These are phyloP conservation scores for Strobilomyces dryophilus DNA, from an alignment of 768 basidiomycete species.

Conservation along the genomic window DNA sequence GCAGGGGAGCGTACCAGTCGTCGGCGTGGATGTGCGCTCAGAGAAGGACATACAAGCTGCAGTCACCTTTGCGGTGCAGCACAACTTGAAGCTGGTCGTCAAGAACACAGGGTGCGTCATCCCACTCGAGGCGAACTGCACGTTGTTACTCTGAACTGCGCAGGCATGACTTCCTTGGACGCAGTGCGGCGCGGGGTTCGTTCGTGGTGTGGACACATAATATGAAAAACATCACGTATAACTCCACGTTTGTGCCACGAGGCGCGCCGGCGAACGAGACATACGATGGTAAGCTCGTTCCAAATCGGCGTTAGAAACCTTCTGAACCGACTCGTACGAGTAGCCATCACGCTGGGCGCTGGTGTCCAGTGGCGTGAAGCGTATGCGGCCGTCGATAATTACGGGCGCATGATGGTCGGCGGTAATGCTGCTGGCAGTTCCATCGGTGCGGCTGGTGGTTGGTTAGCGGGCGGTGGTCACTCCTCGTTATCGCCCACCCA, in stretches of 20 bases:
- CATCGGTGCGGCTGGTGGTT: conserved; percentile 48
- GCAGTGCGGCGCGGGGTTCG: conserved; percentile 35
- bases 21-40: conserved; percentile 23
- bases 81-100: conserved; percentile 22
- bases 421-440: conserved; percentile 36
- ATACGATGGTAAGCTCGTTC: conserved; percentile 22
- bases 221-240: conserved; percentile 37
- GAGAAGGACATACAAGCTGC: conserved; percentile 25
- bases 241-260: conserved; percentile 29
- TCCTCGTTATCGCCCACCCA: conserved; percentile 36
- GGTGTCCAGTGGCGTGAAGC: conserved; percentile 40
- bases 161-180: conserved; percentile 39
- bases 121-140: neutral
- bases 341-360: neutral
- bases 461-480: conserved; percentile 27
- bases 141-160: neutral
- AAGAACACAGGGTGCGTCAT: conserved; percentile 27
- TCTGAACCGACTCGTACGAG: neutral
- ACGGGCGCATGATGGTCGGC: conserved; percentile 42
- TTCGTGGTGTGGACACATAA: conserved; percentile 44
- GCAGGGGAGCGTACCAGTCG: conserved; percentile 23
- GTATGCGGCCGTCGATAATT: conserved; percentile 36
- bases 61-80: conserved; percentile 20
- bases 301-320: neutral
- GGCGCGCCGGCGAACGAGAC: conserved; percentile 23